phyloP scores from a whole-genome alignment of 768 basidiomycete species.

The Royoungia palumana region DNA sequence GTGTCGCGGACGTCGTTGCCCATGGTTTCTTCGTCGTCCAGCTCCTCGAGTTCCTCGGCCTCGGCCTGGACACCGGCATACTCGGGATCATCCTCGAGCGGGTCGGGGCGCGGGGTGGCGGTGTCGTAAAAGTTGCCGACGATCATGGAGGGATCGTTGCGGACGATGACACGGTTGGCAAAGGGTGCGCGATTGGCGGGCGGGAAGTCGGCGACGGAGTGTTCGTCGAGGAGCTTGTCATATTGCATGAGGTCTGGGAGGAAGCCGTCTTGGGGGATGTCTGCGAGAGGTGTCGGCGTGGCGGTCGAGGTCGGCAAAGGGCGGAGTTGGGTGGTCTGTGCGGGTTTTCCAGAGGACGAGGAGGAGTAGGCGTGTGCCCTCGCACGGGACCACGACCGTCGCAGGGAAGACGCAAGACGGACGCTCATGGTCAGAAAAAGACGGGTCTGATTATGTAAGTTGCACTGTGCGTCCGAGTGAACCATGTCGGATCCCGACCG shows the following conservation, averaged over 20 bases:
- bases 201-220: slow-evolving; percentile 51
- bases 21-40: slow-evolving; percentile 20
- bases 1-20: slow-evolving; percentile 12
- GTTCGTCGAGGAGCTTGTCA: slow-evolving; percentile 60
- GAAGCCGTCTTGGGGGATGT: slow-evolving; percentile 25
- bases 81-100: slow-evolving; percentile 8
- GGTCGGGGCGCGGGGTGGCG: slow-evolving; percentile 3
- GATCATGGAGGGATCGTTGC: slow-evolving; percentile 73
- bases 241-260: slow-evolving; percentile 63
- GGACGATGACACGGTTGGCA: slow-evolving; percentile 60
- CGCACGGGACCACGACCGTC: slow-evolving; percentile 5
- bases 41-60: slow-evolving; percentile 15
- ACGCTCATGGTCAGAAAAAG: slow-evolving; percentile 24
- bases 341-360: slow-evolving; percentile 2
- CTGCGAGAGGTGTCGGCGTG: slow-evolving; percentile 12
- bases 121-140: slow-evolving; percentile 31
- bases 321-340: slow-evolving; percentile 2
- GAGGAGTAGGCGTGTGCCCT: slow-evolving; percentile 20
- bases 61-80: not conserved
- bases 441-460: too few relatives aligned
- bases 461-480: too few relatives aligned
- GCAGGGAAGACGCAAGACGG: slow-evolving; percentile 11
- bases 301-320: slow-evolving; percentile 1
- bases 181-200: slow-evolving; percentile 51
- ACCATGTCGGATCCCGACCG: slow-evolving; percentile 31